These are phyloP conservation scores for Fusarium veterinarium DNA, from an alignment of 2,329 filamentous ascomycete species.

Conservation along the genomic window DNA sequence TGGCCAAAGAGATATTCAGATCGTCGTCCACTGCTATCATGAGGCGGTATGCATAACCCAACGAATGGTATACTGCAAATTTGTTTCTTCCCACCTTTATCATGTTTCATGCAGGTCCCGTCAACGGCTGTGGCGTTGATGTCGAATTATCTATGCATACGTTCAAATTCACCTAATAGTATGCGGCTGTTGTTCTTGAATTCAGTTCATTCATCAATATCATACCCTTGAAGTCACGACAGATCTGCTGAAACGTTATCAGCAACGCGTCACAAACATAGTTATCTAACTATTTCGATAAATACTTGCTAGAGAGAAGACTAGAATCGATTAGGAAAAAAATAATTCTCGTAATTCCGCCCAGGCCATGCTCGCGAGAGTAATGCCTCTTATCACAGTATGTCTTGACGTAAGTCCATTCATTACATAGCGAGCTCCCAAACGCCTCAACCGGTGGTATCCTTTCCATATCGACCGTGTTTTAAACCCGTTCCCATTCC, in stretches of 20 bases:
- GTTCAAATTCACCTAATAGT: neutral
- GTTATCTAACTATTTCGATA: neutral
- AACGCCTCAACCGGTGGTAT: constrained; percentile 35
- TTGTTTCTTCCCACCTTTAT: neutral
- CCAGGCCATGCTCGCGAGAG: constrained; percentile 1
- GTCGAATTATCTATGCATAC: neutral
- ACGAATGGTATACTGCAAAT: neutral
- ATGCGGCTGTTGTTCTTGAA: neutral
- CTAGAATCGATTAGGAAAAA: neutral
- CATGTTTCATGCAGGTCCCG: constrained; percentile 21
- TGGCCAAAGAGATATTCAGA: constrained; percentile 12
- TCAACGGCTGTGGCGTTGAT: constrained; percentile 2
- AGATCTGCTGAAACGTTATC: neutral
- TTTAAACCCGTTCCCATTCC: neutral
- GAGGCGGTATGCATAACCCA: neutral
- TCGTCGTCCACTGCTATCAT: constrained; percentile 16
- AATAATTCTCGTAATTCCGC: neutral
- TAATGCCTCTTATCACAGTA: neutral
- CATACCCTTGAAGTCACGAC: neutral
- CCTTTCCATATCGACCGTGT: constrained; percentile 11
- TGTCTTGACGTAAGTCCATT: neutral
- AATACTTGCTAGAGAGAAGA: neutral
- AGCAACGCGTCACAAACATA: no score
- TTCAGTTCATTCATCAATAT: neutral
- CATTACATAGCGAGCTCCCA: constrained; percentile 7